Evolutionary conservation across 345 rosid genomes (phyloP).

Genomic region (Nephelium lappaceum): DNA sequence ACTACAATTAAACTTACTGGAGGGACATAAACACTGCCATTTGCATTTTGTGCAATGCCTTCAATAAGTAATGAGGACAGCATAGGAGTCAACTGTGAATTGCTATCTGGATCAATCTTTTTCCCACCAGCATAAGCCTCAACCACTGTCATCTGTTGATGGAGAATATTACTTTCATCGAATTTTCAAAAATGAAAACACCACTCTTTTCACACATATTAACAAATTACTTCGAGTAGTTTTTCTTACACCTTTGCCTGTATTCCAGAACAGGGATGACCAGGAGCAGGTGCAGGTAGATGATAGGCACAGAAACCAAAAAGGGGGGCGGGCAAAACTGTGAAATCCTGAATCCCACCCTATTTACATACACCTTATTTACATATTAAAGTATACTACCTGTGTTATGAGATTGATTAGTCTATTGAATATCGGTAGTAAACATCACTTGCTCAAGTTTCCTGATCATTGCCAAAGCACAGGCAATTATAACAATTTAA

Average conservation of each 20-base stretch:
- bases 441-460: not conserved
- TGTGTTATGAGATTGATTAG: not conserved
- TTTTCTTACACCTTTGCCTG: not conserved
- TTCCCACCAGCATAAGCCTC: conserved; percentile 67
- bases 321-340: not conserved
- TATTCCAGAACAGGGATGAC: not conserved
- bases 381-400: not conserved
- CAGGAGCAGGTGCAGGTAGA: not conserved
- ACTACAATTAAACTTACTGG: conserved; percentile 46
- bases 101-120: conserved; percentile 48
- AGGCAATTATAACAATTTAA: not conserved
- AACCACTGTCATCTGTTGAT: conserved; percentile 85
- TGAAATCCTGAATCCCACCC: not conserved
- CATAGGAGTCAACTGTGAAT: conserved; percentile 47
- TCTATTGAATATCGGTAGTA: too few species aligned
- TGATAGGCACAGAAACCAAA: not conserved
- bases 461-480: not conserved
- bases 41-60: conserved; percentile 79
- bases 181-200: not conserved
- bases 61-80: conserved; percentile 57
- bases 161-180: not conserved
- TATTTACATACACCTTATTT: not conserved
- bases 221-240: not conserved
- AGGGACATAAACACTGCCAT: conserved; percentile 75
- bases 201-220: not conserved